Percentiles rank a stretch among this genome's conserved stretches.
These are phyloP conservation scores for Diaporthe sp. DNA, from an alignment of 2,329 filamentous ascomycete genomes.

Conservation along the genomic window DNA sequence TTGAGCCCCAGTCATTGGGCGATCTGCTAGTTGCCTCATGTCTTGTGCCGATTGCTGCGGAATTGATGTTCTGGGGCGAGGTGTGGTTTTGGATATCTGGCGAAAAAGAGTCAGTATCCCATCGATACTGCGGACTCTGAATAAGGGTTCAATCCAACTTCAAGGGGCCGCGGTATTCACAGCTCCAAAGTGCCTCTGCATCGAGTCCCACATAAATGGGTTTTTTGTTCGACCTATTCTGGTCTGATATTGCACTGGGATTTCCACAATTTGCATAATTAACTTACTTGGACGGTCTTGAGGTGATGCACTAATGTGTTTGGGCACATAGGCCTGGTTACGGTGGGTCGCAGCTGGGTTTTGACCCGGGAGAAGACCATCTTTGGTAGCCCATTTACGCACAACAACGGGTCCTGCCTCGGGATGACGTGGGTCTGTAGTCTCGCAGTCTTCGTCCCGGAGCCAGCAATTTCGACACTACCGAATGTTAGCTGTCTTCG, in stretches of 20 bases:
- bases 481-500: neutral
- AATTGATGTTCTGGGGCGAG: neutral
- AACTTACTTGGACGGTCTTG: constrained; percentile 10
- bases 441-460: constrained; percentile 44
- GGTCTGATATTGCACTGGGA: neutral
- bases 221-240: neutral
- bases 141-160: neutral
- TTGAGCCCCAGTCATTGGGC: constrained; percentile 9
- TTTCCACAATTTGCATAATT: neutral
- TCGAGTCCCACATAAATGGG: too few species aligned
- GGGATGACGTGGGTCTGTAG: constrained; percentile 45
- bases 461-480: constrained; percentile 45
- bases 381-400: constrained; percentile 41
- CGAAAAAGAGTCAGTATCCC: neutral
- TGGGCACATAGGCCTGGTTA: constrained; percentile 5
- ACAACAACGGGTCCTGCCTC: constrained; percentile 37
- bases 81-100: neutral
- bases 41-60: neutral
- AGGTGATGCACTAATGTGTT: constrained; percentile 34
- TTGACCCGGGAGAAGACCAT: constrained; percentile 30
- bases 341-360: constrained; percentile 24
- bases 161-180: neutral
- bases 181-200: neutral
- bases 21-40: constrained; percentile 2
- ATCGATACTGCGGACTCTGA: neutral